Evolutionary conservation across 257 asterid genomes (phyloP).

Genomic region (Mentha longifolia): DNA sequence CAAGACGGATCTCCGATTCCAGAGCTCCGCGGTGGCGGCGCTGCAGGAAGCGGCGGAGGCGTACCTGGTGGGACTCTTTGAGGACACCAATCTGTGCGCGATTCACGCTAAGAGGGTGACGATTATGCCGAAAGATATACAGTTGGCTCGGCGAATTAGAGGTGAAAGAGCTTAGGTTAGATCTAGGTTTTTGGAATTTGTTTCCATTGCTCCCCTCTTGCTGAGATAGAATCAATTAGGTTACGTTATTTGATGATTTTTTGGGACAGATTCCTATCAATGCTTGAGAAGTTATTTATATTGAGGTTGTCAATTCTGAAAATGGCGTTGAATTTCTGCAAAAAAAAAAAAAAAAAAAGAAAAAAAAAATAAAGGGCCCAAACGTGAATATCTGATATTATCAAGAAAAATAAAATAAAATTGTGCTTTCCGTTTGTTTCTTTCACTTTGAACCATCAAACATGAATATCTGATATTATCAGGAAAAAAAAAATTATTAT

Average conservation of each 20-base stretch:
- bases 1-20: constrained; percentile 13
- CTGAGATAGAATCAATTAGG: neutral
- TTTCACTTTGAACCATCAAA: too few relatives aligned
- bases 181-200: neutral
- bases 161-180: constrained; percentile 1
- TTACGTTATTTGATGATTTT: neutral
- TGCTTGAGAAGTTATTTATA: too few relatives aligned
- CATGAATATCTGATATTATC: too few relatives aligned
- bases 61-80: neutral
- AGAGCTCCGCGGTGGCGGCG: constrained; percentile 6
- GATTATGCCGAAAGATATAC: constrained; percentile 1
- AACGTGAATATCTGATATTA: too few relatives aligned
- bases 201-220: neutral
- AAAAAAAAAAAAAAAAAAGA: too few relatives aligned
- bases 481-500: too few relatives aligned
- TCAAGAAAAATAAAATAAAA: too few relatives aligned
- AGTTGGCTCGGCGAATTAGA: constrained; percentile 7
- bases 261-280: too few relatives aligned
- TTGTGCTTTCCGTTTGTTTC: too few relatives aligned
- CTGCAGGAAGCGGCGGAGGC: neutral
- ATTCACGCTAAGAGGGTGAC: constrained; percentile 16
- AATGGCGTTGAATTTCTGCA: too few relatives aligned
- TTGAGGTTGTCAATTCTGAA: too few relatives aligned
- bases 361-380: too few relatives aligned
- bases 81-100: constrained; percentile 15